Percentiles rank a stretch among this genome's conserved stretches.
phyloP scores from a whole-genome alignment of 2,329 filamentous ascomycete genomes.

The Metarhizium sp. region DNA sequence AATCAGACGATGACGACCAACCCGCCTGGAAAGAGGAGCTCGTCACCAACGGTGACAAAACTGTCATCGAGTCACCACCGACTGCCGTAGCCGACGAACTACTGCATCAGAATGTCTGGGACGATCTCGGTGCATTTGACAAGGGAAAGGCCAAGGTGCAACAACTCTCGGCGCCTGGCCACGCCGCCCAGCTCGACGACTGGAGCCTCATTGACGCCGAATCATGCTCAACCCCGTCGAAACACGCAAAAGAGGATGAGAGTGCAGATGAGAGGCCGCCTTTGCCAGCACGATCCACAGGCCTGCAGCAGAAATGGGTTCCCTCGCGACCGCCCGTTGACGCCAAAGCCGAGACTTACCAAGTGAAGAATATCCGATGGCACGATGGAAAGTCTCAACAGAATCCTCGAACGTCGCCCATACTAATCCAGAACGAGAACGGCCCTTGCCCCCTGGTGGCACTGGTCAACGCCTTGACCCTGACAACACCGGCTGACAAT shows the following conservation, averaged over 20 bases:
- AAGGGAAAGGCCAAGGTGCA: conserved; percentile 33
- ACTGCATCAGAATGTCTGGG: conserved; percentile 37
- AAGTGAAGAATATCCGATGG: conserved; percentile 88
- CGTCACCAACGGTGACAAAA: conserved; percentile 14
- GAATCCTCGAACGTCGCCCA: conserved; percentile 69
- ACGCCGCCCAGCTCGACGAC: conserved; percentile 26
- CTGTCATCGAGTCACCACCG: conserved; percentile 11
- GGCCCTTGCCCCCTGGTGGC: conserved; percentile 90
- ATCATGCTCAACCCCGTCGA: conserved; percentile 13
- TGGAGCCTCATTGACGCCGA: conserved; percentile 44
- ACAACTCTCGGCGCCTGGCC: conserved; percentile 6
- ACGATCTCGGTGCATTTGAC: conserved; percentile 30
- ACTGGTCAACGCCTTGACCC: conserved; percentile 80
- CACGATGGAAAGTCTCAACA: conserved; percentile 51
- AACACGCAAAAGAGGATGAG: conserved; percentile 5
- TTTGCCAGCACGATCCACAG: conserved; percentile 27
- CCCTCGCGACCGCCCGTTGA: conserved; percentile 33
- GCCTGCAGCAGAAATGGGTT: conserved; percentile 21
- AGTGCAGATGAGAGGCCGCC: conserved; percentile 19
- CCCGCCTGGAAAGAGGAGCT: conserved; percentile 31
- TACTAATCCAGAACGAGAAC: conserved; percentile 87
- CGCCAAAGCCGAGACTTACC: conserved; percentile 68
- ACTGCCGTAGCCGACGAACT: conserved; percentile 23
- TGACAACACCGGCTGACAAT: conserved; percentile 62
- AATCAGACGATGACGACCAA: conserved; percentile 24